A percentile compares a stretch with the other conserved stretches of the same genome.
These are phyloP conservation scores for Alloteropsis semialata DNA, from an alignment of 176 grass and related monocot genomes.

Conservation along the genomic window DNA sequence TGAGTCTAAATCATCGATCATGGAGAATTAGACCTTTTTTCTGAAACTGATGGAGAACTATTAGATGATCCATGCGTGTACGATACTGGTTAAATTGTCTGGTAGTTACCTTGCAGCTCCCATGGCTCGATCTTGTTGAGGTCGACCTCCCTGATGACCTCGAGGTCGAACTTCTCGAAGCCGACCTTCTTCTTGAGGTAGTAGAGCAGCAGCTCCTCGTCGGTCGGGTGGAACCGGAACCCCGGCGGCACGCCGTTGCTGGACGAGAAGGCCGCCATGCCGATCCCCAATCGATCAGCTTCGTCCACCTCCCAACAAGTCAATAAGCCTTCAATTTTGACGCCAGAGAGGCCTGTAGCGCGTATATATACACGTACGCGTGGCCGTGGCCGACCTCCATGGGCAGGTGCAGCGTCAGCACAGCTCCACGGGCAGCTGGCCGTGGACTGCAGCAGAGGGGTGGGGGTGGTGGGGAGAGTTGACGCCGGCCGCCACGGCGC, in stretches of 20 bases:
- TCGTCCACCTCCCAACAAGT: not conserved
- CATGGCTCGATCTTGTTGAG: conserved; percentile 98
- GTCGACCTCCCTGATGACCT: conserved; percentile 96
- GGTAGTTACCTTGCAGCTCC: conserved; percentile 80
- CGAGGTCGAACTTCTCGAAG: conserved; percentile 94
- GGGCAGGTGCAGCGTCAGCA: conserved; percentile 20
- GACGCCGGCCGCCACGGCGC: conserved; percentile 93
- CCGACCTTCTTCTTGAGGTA: conserved; percentile 95
- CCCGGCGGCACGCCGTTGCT: conserved; percentile 94
- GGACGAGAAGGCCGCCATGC: conserved; percentile 63
- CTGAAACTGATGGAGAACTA: not conserved
- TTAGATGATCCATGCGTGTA: too few species aligned
- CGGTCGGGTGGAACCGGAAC: conserved; percentile 96
- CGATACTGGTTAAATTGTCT: too few species aligned
- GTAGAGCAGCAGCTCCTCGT: conserved; percentile 95
- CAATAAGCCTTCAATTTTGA: conserved; percentile 34
- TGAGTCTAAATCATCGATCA: not conserved
- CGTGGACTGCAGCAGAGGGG: not conserved
- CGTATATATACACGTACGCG: conserved; percentile 38
- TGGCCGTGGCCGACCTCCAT: not conserved
- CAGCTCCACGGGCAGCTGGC: not conserved
- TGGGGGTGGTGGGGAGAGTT: conserved; percentile 38
- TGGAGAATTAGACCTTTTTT: not conserved
- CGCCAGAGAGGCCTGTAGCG: conserved; percentile 41
- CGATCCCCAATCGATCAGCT: not conserved